Percentiles rank a stretch among this genome's conserved stretches.
phyloP scores from a whole-genome alignment of 495 filamentous ascomycete genomes.

The Penicillium cataractarum region DNA sequence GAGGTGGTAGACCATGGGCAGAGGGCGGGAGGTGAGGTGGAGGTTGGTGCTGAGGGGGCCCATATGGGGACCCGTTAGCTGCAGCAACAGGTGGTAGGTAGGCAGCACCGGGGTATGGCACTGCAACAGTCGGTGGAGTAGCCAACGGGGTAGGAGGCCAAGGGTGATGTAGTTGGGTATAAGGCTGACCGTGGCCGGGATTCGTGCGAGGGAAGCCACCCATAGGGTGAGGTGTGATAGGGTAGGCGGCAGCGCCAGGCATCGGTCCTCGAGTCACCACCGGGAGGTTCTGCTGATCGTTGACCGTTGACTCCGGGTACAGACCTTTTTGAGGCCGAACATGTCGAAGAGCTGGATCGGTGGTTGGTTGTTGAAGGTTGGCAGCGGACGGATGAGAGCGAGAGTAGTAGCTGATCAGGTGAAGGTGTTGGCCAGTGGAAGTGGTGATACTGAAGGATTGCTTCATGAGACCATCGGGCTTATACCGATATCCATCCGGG shows the following conservation, averaged over 20 bases:
- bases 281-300: conserved; percentile 73
- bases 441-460: conserved; percentile 99
- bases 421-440: conserved; percentile 83
- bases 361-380: conserved; percentile 75
- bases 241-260: conserved; percentile 53
- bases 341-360: conserved; percentile 77
- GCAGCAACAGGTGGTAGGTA: conserved; percentile 43
- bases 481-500: conserved; percentile 95
- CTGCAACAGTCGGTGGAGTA: conserved; percentile 45
- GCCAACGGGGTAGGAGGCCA: conserved; percentile 69
- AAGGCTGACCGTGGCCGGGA: conserved; percentile 44
- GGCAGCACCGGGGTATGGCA: conserved; percentile 38
- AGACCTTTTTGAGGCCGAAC: conserved; percentile 87
- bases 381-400: conserved; percentile 67
- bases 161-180: conserved; percentile 52
- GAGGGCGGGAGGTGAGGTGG: conserved; percentile 27
- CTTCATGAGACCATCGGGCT: conserved; percentile 96
- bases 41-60: conserved; percentile 31
- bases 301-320: conserved; percentile 96
- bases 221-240: conserved; percentile 56
- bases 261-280: conserved; percentile 67
- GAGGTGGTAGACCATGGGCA: conserved; percentile 33
- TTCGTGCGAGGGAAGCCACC: conserved; percentile 51
- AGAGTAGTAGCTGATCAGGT: conserved; percentile 96
- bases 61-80: conserved; percentile 36